Evolutionary conservation across 352 stramenopile genomes (phyloP), one percentile per base, ranked within the genome.

Genomic region (Globisporangium alternatum): DNA sequence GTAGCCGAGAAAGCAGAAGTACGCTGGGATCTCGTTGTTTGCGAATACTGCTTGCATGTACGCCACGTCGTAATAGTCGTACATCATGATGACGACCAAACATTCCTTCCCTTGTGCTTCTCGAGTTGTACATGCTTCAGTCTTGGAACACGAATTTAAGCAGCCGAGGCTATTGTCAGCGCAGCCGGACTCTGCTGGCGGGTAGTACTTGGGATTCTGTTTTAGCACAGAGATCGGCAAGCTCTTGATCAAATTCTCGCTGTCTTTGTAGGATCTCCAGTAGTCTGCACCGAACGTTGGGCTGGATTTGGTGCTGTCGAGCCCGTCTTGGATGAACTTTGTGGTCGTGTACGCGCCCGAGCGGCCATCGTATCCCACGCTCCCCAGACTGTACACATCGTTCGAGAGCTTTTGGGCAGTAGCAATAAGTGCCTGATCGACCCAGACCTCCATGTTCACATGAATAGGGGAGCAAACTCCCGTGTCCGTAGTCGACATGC

Each of bases 31-130:
- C 7, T 68, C 49, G 17, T 77, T 70, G 65, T 86, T 87, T 15
- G 65, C 66, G 30, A 75, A 66, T 19, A 75, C 47, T 1, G 76
- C 72, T 56, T 85, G 65, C 39, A 83, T 43, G 44, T 81, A 83
- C 9, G 76, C 76, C 17, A 56, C 48, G 48, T 85, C 72, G 37
- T 72, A 80, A 1, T 35, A 66, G 15, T 58, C 44, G 25, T 73
- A 49, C 64, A 80, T 80, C 69, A 85, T 76, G 13, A 76, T 62
- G 19, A 85, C 68, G 12, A 83, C 64, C 35, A 88, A 55, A 21
- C 77, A 88, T 30, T 82, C 68, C 2, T 66, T 60, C 7, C 65
- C 66, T 19, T 67, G 15, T 2, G 47, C 41, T 49, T 83, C 74
- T 15, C 72, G 62, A 7, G 53, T 45, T 15, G 71, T 74, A 41